Conservation (phyloP, 2,329 filamentous ascomycete species). For the Clarireedia hainanense region DNA sequence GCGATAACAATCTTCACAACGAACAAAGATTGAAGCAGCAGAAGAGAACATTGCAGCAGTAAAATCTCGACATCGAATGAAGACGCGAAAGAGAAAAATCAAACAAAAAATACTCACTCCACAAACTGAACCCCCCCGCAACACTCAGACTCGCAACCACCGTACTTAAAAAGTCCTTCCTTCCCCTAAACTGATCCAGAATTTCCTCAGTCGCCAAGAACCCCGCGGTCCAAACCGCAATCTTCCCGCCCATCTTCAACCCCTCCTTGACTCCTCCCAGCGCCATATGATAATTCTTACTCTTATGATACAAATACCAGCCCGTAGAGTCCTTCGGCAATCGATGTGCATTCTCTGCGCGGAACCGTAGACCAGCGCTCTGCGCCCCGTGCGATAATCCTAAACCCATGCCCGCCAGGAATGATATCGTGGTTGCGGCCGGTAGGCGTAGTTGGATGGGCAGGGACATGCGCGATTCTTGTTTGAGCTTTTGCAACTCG, state of each 20-base stretch:
- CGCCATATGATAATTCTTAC: conserved; percentile 85
- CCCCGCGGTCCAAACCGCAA: conserved; percentile 64
- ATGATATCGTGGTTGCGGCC: conserved; percentile 54
- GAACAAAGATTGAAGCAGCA: too few species aligned
- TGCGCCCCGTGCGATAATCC: conserved; percentile 67
- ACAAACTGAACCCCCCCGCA: conserved; percentile 78
- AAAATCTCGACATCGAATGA: too few species aligned
- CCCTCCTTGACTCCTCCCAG: conserved; percentile 74
- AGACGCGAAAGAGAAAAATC: conserved; percentile 50
- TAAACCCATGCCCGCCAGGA: conserved; percentile 60
- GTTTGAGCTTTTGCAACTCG: conserved; percentile 4
- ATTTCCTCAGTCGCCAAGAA: conserved; percentile 82
- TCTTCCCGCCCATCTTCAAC: conserved; percentile 60
- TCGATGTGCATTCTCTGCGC: conserved; percentile 93
- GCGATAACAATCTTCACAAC: too few species aligned
- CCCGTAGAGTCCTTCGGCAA: conserved; percentile 74
- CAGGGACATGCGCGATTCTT: conserved; percentile 44
- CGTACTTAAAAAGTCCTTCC: conserved; percentile 72
- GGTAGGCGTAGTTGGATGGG: conserved; percentile 58
- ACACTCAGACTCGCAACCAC: conserved; percentile 76
- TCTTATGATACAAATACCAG: conserved; percentile 99
- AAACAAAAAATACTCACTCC: conserved; percentile 50
- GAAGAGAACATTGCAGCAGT: too few species aligned
- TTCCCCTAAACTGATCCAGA: conserved; percentile 64
- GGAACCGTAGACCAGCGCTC: conserved; percentile 72